Evolutionary conservation across 352 stramenopile species (phyloP).

Genomic region (Phytophthora cactorum): DNA sequence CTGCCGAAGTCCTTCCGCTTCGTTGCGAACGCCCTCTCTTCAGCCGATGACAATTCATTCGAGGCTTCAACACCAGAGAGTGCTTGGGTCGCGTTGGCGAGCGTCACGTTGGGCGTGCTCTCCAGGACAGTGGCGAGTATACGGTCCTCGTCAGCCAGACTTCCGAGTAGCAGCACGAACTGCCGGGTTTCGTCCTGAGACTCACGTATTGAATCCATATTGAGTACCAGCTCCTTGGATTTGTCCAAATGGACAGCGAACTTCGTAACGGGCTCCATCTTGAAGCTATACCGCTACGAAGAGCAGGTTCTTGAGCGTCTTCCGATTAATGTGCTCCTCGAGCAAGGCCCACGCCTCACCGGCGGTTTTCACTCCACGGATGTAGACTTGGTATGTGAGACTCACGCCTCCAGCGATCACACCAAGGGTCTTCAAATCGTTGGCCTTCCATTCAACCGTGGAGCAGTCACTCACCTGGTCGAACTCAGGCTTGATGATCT

Average conservation of each 20-base stretch:
- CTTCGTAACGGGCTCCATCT: too few species aligned
- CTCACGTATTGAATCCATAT: not conserved
- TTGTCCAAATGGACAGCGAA: not conserved
- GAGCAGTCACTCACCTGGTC: not conserved
- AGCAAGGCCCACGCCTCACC: too few species aligned
- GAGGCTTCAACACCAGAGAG: conserved; percentile 3
- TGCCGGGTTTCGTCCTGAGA: not conserved
- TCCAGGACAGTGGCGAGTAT: not conserved
- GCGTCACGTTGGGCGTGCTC: not conserved
- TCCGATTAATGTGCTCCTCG: too few species aligned
- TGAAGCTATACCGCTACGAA: too few species aligned
- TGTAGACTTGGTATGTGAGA: too few species aligned
- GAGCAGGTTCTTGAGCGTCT: too few species aligned
- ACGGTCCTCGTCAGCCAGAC: not conserved
- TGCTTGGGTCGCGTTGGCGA: not conserved
- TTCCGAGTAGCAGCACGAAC: not conserved
- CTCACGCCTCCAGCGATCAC: not conserved
- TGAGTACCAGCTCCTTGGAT: not conserved
- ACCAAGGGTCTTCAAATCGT: not conserved
- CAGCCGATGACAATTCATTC: conserved; percentile 3
- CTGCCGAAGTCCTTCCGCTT: not conserved
- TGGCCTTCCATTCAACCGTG: not conserved
- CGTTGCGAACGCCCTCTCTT: conserved; percentile 1
- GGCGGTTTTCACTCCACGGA: too few species aligned
- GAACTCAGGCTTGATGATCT: not conserved